Evolutionary conservation across 1,139 yeast species (phyloP), one percentile per base, ranked within the genome.

Genomic region (Hemisphaericaspora subhashii): DNA sequence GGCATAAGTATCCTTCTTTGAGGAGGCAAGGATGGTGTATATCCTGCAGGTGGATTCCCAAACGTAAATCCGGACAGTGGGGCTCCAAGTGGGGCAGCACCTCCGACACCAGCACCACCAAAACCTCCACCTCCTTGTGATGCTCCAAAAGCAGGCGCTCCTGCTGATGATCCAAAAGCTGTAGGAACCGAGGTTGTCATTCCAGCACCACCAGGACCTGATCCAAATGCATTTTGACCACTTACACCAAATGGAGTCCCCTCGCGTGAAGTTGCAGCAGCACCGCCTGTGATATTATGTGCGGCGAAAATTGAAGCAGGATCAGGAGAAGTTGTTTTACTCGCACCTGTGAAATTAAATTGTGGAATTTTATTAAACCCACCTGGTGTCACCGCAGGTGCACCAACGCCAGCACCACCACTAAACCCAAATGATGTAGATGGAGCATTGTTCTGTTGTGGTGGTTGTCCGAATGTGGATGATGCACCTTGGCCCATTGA

Each of bases 301-400:
- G 39, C 37, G 14, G 40, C 45, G 42, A 58, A 59, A 22, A 61
- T 51, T 15, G 53, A 38, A 1, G 64, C 54, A 11, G 66, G 65
- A 42, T 60, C 63, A 2, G 66, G 66, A 1, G 66, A 59, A 3
- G 52, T 47, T 36, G 57, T 63, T 30, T 43, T 44, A 18, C 41
- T 39, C 11, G 57, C 57, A 15, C 58, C 52, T 13, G 27, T 18
- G 31, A 52, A 52, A 36, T 45, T 52, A 33, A 52, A 52, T 39
- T 39, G 43, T 18, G 53, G 52, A 11, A 40, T 34, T 6, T 29
- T 11, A 32, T n/a, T 23, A n/a, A n/a, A n/a, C n/a, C n/a, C n/a
- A n/a, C n/a, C n/a, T 11, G 14, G 32, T 16, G 37, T 36, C 10
- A 21, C 6, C 21, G 27, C 23, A 30, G 28, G 10, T 13, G 41